A percentile compares a stretch with the other conserved stretches of the same genome.
Conservation (phyloP, 1,284 basidiomycete genomes). For the Bondarzewia mesenterica region DNA sequence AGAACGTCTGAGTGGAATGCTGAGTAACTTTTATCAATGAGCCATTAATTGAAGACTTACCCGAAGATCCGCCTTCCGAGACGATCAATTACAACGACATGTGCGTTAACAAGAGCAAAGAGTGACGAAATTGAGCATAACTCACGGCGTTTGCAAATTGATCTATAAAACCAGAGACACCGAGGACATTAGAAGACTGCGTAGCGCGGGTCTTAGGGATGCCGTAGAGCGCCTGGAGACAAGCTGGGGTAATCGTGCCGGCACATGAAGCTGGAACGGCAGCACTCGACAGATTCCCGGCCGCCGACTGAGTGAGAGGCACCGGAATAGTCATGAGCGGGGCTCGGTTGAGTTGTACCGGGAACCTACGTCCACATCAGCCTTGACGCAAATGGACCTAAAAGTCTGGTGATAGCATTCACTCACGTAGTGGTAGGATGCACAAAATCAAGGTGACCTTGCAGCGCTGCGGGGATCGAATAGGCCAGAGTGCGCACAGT, state of each 20-base stretch:
- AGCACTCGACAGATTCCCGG: slow-evolving; percentile 3
- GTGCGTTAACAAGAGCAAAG: no score
- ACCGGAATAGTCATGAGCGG: not conserved
- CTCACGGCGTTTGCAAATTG: slow-evolving; percentile 15
- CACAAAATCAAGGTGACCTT: slow-evolving; percentile 29
- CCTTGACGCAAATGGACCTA: not conserved
- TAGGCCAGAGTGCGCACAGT: slow-evolving; percentile 31
- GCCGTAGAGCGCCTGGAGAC: slow-evolving; percentile 23
- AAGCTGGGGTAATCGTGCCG: slow-evolving; percentile 18
- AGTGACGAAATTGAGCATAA: no score
- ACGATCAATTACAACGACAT: slow-evolving; percentile 1
- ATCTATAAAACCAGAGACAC: slow-evolving; percentile 25
- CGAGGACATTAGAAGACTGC: slow-evolving; percentile 18
- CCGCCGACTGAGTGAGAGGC: not conserved
- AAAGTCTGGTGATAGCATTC: not conserved
- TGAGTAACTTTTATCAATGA: not conserved
- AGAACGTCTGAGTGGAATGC: slow-evolving; percentile 8
- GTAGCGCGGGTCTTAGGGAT: slow-evolving; percentile 24
- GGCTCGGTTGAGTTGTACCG: not conserved
- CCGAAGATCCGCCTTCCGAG: not conserved
- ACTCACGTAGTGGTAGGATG: slow-evolving; percentile 31
- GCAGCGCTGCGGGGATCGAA: slow-evolving; percentile 30
- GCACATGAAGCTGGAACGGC: slow-evolving; percentile 16
- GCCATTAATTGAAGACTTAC: not conserved
- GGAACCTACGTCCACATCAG: slow-evolving; percentile 4